These are phyloP conservation scores for Ascochyta rabiei DNA, from an alignment of 2,329 filamentous ascomycete genomes.

Conservation along the genomic window DNA sequence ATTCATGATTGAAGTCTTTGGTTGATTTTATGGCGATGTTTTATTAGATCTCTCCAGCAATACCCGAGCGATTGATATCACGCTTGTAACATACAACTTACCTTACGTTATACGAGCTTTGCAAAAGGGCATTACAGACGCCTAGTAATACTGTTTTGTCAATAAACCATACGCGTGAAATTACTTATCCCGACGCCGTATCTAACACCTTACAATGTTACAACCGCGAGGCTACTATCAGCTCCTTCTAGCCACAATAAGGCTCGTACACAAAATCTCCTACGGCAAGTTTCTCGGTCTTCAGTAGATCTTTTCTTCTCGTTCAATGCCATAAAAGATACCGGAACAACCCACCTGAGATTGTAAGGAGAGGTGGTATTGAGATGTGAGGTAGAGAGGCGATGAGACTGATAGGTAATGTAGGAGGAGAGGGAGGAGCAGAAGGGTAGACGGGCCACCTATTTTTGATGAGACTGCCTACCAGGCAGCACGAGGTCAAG, in stretches of 20 bases:
- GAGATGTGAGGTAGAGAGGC: conserved; percentile 22
- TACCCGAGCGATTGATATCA: background rate
- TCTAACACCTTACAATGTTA: background rate
- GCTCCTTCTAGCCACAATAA: background rate
- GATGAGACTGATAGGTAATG: conserved; percentile 14
- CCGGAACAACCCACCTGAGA: background rate
- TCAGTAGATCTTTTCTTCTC: no score
- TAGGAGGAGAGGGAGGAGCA: conserved; percentile 8
- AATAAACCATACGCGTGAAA: background rate
- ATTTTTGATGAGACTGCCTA: conserved; percentile 10
- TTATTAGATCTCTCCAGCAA: conserved; percentile 31
- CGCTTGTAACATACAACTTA: background rate
- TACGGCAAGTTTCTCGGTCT: no score
- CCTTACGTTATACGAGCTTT: background rate
- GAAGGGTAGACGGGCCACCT: background rate
- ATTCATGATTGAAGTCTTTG: conserved; percentile 66
- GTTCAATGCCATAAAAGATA: no score
- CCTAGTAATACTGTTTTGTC: background rate
- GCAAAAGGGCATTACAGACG: background rate
- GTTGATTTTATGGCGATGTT: conserved; percentile 52
- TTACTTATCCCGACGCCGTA: background rate
- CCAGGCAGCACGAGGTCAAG: background rate
- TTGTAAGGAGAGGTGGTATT: conserved; percentile 4
- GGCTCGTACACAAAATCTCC: no score
- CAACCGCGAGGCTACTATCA: background rate